Base-by-base conservation (phyloP, 2,329 filamentous ascomycete species). In the Aspergillus viridinutans region DNA sequence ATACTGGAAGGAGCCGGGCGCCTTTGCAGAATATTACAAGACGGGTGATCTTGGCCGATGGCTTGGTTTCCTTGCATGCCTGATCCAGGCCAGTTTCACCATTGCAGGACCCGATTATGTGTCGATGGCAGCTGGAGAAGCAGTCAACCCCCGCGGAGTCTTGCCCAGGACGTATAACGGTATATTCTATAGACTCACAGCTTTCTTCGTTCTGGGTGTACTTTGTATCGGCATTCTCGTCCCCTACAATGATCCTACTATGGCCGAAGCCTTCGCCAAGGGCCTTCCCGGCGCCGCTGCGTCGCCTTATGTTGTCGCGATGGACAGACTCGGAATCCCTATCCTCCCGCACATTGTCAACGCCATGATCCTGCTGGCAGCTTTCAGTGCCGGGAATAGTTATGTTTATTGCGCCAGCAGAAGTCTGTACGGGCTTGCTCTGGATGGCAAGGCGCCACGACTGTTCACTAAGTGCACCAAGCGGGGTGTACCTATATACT, bases 151-250 rank as follows among this genome's bases (percentile, higher is more conserved):
- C 0, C 84, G 88, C 17, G 75, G 75, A 20, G 83, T 87, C 21
- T 84, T 94, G 72, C 89, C 89, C 0, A 84, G 83, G 43, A 90
- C 90, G 1, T 92, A 85, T 73, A 90, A 90, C 58, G 85, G 87
- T 50, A 89, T 92, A 1, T 92, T 92, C 71, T 92, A 90, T 72
- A 86, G 90, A 32, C 77, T 93, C 32, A 87, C 87, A 0, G 76
- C 83, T 1, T 92, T 93, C 72, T 92, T 92, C 74, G 82, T 90
- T 42, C 81, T 91, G 1, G 89, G 89, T 1, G 85, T 88, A 0
- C 79, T 94, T 2, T 85, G 83, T 21, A 85, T 91, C 4, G 88
- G 89, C 8, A 87, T 91, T 51, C 69, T 90, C 23, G 84, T 92
- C 40, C 82, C 90, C 1, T 88, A 88, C 70, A 80, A 90, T 58